Evolutionary conservation across 352 stramenopile species (phyloP).

Genomic region (Blastocystis sp.): DNA sequence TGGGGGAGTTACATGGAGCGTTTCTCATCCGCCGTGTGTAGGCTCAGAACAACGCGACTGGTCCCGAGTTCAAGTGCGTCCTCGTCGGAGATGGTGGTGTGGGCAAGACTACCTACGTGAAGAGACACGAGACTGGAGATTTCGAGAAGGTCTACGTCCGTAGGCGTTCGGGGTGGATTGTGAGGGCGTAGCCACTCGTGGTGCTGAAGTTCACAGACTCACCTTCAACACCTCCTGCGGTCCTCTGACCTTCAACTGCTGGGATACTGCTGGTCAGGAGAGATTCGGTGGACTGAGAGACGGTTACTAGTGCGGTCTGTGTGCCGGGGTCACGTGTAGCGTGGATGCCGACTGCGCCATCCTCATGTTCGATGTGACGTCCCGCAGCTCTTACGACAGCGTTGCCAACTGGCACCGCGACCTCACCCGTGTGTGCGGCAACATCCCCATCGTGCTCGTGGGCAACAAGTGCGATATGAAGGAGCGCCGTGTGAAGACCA

Average conservation of each 20-base stretch:
- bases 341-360: slow-evolving; percentile 99
- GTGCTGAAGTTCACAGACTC: slow-evolving; percentile 97
- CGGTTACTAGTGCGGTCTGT: slow-evolving; percentile 83
- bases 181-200: slow-evolving; percentile 83
- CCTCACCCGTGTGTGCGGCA: slow-evolving; percentile 97
- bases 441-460: slow-evolving; percentile 98
- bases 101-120: slow-evolving; percentile 99
- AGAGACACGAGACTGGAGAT: slow-evolving; percentile 98
- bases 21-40: slow-evolving; percentile 48
- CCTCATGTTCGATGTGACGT: slow-evolving; percentile 99
- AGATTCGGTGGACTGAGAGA: slow-evolving; percentile 92
- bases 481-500: slow-evolving; percentile 99
- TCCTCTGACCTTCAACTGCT: slow-evolving; percentile 99
- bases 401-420: slow-evolving; percentile 99
- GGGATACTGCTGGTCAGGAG: slow-evolving; percentile 98
- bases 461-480: slow-evolving; percentile 99
- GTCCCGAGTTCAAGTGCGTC: slow-evolving; percentile 99
- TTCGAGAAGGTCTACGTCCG: slow-evolving; percentile 99
- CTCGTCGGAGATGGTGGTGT: slow-evolving; percentile 98
- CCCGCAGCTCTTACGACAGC: slow-evolving; percentile 99
- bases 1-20: not conserved
- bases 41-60: slow-evolving; percentile 72
- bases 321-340: slow-evolving; percentile 67
- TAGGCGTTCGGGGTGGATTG: slow-evolving; percentile 60
- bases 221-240: slow-evolving; percentile 98